Conservation (phyloP, 371 early-diverging fungal species). For the Gilbertella persicaria region DNA sequence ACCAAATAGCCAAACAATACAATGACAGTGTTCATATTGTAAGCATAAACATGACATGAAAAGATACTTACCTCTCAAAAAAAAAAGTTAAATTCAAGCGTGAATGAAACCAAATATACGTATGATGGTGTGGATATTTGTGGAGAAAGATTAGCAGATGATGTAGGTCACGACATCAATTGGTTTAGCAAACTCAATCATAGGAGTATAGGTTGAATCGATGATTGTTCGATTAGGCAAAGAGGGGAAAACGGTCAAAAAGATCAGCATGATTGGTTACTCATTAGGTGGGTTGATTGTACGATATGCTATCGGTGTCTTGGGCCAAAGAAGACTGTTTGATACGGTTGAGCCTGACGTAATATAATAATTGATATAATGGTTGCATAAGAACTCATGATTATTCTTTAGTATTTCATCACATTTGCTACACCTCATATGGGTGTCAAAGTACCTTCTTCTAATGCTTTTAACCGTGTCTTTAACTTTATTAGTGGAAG, state of each 20-base stretch:
- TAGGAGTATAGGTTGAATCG: constrained; percentile 8
- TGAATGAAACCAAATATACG: constrained; percentile 57
- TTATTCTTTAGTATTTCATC: constrained; percentile 47
- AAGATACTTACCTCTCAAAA: not conserved
- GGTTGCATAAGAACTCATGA: not conserved
- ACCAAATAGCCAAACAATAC: constrained; percentile 33
- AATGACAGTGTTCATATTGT: constrained; percentile 34
- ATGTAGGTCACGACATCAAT: constrained; percentile 30
- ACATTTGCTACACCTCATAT: constrained; percentile 85
- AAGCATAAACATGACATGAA: constrained; percentile 6
- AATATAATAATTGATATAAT: not conserved
- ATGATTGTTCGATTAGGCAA: constrained; percentile 10
- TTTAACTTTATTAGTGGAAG: constrained; percentile 55
- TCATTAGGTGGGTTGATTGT: constrained; percentile 80
- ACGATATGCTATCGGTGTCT: constrained; percentile 71
- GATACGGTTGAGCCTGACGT: constrained; percentile 54
- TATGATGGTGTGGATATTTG: constrained; percentile 75
- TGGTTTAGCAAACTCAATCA: not conserved
- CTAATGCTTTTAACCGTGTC: constrained; percentile 29
- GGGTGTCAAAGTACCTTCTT: constrained; percentile 54
- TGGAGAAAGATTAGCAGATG: constrained; percentile 50
- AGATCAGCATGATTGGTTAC: constrained; percentile 76
- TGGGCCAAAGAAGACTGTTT: constrained; percentile 64
- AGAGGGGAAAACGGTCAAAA: constrained; percentile 39
- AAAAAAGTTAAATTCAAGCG: constrained; percentile 53